Evolutionary conservation across 2,329 filamentous ascomycete species (phyloP), one percentile per base, ranked within the genome.

Genomic region (Hysterium pulicare): DNA sequence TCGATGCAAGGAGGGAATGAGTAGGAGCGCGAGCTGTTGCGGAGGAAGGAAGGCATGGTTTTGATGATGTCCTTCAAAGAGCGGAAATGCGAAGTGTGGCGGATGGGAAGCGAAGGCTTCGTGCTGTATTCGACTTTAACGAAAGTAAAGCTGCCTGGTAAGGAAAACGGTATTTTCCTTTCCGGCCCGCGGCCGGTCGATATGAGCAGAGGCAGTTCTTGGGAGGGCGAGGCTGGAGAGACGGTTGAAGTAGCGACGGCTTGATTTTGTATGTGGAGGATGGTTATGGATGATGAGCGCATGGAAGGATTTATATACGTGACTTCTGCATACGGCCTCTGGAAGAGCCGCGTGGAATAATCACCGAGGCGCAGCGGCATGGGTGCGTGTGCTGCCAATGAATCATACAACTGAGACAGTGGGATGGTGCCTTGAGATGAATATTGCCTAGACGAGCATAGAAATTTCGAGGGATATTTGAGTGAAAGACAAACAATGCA

Each of bases 1-100:
- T 65, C 55, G 39, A 66, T 47, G 48, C 56, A 62, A 20, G 63
- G 63, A 38, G 62, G 63, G 44, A 56, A 67, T 1, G 63, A 67
- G 43, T 61, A 62, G 21, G 62, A 57, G 50, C 63, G 54, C 16
- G 52, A 53, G 20, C 13, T 41, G 34, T 13, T 47, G 26, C 59
- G 50, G 34, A 64, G 47, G 42, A 59, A 64, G 36, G 62, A 63
- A 30, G 63, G 62, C 63, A 67, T 67, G n/a, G 47, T 49, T 40
- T 49, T 46, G 38, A 59, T 38, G 33, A 57, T 41, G 28, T 55
- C 41, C 35, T 54, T 61, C 48, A 64, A 34, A 4, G 53, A 42
- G 28, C 46, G 55, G 28, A 58, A 40, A 6, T 39, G 42, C 9
- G 57, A 60, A 33, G 44, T 49, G 31, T 43, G 49, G 33, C 55